These are phyloP conservation scores for Fibroporia radiculosa DNA, from an alignment of 768 basidiomycete species.

Conservation along the genomic window DNA sequence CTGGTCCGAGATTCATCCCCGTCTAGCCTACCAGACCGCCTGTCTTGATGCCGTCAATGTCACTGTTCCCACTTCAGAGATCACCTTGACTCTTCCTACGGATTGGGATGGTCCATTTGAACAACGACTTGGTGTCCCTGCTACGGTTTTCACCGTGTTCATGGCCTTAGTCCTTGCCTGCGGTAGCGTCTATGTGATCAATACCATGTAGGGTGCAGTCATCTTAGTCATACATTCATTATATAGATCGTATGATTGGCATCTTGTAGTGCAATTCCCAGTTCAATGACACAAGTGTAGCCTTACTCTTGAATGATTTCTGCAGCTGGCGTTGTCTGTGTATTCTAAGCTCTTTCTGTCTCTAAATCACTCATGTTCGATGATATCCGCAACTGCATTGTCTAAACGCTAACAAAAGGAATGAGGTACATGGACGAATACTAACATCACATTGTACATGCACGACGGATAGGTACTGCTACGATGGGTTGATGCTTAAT, in stretches of 20 bases:
- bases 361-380: too few species aligned
- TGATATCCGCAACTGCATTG: not conserved
- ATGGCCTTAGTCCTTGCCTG: slow-evolving; percentile 40
- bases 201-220: too few species aligned
- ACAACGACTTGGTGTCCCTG: slow-evolving; percentile 35
- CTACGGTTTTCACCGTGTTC: slow-evolving; percentile 37
- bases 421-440: slow-evolving; percentile 6
- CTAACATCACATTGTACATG: slow-evolving; percentile 16
- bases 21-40: slow-evolving; percentile 45
- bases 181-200: slow-evolving; percentile 43
- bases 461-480: slow-evolving; percentile 18
- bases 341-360: too few species aligned
- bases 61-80: slow-evolving; percentile 30
- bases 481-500: slow-evolving; percentile 16
- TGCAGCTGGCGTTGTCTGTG: too few species aligned
- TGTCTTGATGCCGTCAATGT: slow-evolving; percentile 33
- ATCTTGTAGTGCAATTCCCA: too few species aligned
- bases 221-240: too few species aligned
- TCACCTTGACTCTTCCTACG: slow-evolving; percentile 37
- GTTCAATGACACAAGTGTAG: too few species aligned
- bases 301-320: too few species aligned
- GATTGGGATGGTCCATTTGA: slow-evolving; percentile 58
- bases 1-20: not conserved
- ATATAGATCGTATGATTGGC: too few species aligned
- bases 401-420: not conserved